phyloP scores from a whole-genome alignment of 192 early-diverging fungal genomes.

The Funneliformis geosporum region DNA sequence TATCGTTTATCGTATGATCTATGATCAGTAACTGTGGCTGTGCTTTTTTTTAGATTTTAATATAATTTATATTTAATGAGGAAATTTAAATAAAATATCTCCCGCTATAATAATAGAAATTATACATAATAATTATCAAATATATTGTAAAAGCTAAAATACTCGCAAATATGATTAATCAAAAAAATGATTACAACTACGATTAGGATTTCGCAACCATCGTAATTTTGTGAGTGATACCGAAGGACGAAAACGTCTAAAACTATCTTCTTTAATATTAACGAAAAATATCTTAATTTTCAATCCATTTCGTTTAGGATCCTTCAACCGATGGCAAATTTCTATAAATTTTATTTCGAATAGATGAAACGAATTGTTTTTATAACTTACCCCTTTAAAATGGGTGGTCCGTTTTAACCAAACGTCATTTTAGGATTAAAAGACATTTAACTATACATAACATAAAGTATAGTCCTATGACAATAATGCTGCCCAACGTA shows the following conservation, averaged over 20 bases:
- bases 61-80: too few relatives aligned
- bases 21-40: too few relatives aligned
- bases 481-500: conserved; percentile 73
- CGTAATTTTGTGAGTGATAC: conserved; percentile 13
- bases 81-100: too few relatives aligned
- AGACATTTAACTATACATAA: conserved; percentile 92
- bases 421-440: conserved; percentile 80
- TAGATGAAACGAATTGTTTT: not conserved
- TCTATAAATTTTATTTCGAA: conserved; percentile 4
- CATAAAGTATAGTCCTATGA: conserved; percentile 95
- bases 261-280: conserved; percentile 91
- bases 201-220: not conserved
- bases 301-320: conserved; percentile 66
- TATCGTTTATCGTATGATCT: too few relatives aligned
- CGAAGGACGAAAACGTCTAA: conserved; percentile 45
- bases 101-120: too few relatives aligned
- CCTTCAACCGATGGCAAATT: conserved; percentile 33
- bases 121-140: too few relatives aligned
- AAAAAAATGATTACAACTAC: too few relatives aligned
- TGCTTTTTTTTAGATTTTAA: too few relatives aligned
- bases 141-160: too few relatives aligned
- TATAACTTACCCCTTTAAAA: conserved; percentile 69
- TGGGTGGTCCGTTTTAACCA: conserved; percentile 58
- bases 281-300: conserved; percentile 99
- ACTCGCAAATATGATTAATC: not conserved